Conservation (phyloP, 345 rosid species). For the Fremontodendron californicum region DNA sequence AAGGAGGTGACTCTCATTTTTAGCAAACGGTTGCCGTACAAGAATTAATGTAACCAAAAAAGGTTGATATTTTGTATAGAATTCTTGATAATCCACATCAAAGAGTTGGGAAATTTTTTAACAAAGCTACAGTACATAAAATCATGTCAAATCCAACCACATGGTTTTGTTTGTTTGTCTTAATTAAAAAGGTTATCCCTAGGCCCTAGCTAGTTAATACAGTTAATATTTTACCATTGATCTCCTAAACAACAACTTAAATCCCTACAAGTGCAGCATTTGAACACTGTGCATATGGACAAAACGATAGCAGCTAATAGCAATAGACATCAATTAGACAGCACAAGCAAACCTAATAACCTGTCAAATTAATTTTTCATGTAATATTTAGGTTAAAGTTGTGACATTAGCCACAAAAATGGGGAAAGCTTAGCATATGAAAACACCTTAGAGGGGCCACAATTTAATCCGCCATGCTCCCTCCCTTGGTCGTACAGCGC, state of each 20-base stretch:
- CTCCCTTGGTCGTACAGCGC: background rate
- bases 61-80: background rate
- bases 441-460: background rate
- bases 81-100: background rate
- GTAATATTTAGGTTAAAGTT: background rate
- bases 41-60: background rate
- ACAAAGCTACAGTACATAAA: background rate
- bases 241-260: background rate
- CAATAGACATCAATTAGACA: background rate
- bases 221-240: background rate
- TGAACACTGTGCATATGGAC: background rate
- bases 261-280: background rate
- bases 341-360: background rate
- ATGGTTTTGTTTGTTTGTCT: background rate
- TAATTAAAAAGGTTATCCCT: background rate
- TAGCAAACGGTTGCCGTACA: background rate
- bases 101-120: background rate
- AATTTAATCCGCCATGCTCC: background rate
- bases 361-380: background rate
- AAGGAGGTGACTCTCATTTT: background rate
- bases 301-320: background rate
- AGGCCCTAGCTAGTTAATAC: background rate
- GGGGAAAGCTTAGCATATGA: background rate
- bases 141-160: slow-evolving; percentile 1
- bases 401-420: background rate